Percentiles rank a stretch among this genome's conserved stretches.
phyloP scores from a whole-genome alignment of 768 basidiomycete genomes.

The Phaffia tasmanica region DNA sequence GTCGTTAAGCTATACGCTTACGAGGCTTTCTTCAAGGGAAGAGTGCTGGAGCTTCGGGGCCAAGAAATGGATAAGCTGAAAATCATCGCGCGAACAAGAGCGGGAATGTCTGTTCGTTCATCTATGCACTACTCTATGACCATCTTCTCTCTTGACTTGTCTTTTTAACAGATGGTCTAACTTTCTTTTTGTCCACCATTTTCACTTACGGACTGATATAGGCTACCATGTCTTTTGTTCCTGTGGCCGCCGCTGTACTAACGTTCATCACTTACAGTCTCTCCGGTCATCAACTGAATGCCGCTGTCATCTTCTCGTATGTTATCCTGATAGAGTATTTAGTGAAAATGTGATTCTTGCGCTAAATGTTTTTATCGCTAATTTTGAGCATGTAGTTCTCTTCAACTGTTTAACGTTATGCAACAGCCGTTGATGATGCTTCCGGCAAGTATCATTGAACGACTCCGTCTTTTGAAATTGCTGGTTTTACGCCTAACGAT shows the following conservation, averaged over 20 bases:
- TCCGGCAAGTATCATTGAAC: constrained; percentile 1
- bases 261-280: constrained; percentile 56
- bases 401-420: constrained; percentile 50
- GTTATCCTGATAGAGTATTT: no score
- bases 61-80: constrained; percentile 32
- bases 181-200: neutral
- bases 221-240: constrained; percentile 43
- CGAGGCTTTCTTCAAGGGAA: constrained; percentile 39
- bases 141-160: neutral
- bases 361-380: no score
- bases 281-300: constrained; percentile 47
- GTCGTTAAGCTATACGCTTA: constrained; percentile 56
- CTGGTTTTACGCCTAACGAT: no score
- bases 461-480: no score
- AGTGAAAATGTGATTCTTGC: no score
- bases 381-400: constrained; percentile 29
- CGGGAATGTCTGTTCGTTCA: constrained; percentile 30
- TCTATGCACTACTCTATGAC: constrained; percentile 32
- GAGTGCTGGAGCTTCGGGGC: constrained; percentile 29
- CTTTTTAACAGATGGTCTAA: neutral
- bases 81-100: constrained; percentile 29
- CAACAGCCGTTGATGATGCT: constrained; percentile 30
- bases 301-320: constrained; percentile 47
- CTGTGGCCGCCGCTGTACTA: constrained; percentile 46
- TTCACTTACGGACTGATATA: constrained; percentile 34